These are phyloP conservation scores for Polysphondylium violaceum DNA, from an alignment of 78 protist genomes.

Conservation along the genomic window DNA sequence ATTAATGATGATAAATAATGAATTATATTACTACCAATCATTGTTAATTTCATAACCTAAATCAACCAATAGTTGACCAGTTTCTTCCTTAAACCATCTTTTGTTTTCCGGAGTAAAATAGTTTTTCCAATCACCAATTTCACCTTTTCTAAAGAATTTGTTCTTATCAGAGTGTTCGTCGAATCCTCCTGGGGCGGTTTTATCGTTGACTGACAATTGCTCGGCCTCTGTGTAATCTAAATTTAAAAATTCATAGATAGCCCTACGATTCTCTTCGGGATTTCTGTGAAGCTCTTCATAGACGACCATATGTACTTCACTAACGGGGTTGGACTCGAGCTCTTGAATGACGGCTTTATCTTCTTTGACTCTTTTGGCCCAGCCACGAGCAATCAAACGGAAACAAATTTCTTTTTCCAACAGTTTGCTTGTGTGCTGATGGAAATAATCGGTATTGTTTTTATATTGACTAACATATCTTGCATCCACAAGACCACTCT, in stretches of 20 bases:
- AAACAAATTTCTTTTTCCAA: conserved; percentile 64
- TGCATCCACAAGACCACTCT: conserved; percentile 29
- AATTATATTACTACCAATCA: conserved; percentile 36
- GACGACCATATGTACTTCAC: conserved; percentile 35
- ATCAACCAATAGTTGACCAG: conserved; percentile 42
- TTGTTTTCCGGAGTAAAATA: conserved; percentile 41
- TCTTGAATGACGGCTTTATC: conserved; percentile 8
- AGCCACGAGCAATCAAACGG: conserved; percentile 11
- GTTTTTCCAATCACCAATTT: conserved; percentile 74
- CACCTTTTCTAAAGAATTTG: conserved; percentile 78
- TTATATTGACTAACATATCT: conserved; percentile 19
- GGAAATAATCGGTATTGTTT: background rate
- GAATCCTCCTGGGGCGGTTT: conserved; percentile 66
- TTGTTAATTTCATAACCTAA: conserved; percentile 62
- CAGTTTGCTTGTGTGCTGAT: background rate
- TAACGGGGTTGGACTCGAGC: conserved; percentile 24
- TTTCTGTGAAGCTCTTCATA: conserved; percentile 68
- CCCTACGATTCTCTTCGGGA: conserved; percentile 29
- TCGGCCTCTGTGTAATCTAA: conserved; percentile 41
- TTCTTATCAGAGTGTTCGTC: conserved; percentile 21
- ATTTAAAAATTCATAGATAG: conserved; percentile 26
- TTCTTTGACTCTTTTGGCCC: conserved; percentile 54
- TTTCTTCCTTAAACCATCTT: conserved; percentile 70
- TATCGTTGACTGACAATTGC: conserved; percentile 20
- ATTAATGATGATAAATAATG: too few species aligned